Conservation (phyloP, 192 early-diverging fungal genomes). For the Gamsiella multidivaricata region DNA sequence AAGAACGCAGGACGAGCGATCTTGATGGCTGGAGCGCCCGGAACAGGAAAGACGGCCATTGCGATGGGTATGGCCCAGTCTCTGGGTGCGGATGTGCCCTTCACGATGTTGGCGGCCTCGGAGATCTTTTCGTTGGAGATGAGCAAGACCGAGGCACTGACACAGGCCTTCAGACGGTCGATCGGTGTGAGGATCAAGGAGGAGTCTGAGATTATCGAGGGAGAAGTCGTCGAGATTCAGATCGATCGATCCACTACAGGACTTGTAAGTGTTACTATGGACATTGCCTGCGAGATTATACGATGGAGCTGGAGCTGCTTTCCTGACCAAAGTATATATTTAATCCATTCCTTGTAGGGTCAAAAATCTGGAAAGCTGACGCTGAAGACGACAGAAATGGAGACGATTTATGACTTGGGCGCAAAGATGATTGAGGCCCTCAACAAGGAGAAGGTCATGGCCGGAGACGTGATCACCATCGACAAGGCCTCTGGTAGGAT, state of each 20-base stretch:
- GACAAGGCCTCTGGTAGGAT: slow-evolving; percentile 98
- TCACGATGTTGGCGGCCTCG: slow-evolving; percentile 96
- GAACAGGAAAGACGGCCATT: slow-evolving; percentile 99
- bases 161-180: slow-evolving; percentile 96
- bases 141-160: slow-evolving; percentile 97
- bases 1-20: slow-evolving; percentile 94
- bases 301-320: neutral
- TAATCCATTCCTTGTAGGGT: slow-evolving; percentile 59
- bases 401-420: slow-evolving; percentile 98
- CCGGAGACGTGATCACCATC: slow-evolving; percentile 97
- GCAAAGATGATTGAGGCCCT: slow-evolving; percentile 98
- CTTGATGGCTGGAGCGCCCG: slow-evolving; percentile 98
- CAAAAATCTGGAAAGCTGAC: slow-evolving; percentile 98
- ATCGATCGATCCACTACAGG: slow-evolving; percentile 94
- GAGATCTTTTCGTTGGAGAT: slow-evolving; percentile 99
- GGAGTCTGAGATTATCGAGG: slow-evolving; percentile 98
- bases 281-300: no score
- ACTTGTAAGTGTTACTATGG: slow-evolving; percentile 70
- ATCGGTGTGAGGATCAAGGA: slow-evolving; percentile 99
- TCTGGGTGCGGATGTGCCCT: slow-evolving; percentile 94
- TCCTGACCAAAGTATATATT: no score
- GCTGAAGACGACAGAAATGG: slow-evolving; percentile 99
- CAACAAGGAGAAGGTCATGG: slow-evolving; percentile 98
- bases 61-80: slow-evolving; percentile 99
- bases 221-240: slow-evolving; percentile 98